Conservation (phyloP, 2,329 filamentous ascomycete species). For the Aquanectria penicillioides region DNA sequence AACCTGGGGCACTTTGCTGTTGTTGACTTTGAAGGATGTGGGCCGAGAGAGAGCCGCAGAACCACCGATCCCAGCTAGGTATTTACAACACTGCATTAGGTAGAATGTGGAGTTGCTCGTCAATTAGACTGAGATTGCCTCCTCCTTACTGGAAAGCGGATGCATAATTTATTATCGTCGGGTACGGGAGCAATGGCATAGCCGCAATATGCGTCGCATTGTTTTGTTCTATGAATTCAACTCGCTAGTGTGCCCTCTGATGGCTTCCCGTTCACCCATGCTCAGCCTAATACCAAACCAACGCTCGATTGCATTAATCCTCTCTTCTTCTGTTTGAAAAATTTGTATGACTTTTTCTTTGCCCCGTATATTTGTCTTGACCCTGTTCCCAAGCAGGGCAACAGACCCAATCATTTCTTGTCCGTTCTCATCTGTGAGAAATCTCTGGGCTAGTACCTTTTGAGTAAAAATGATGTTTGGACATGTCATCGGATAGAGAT, state of each 20-base stretch:
- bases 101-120: no score
- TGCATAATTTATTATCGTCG: no score
- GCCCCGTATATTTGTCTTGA: constrained; percentile 1
- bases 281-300: constrained; percentile 15
- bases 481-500: constrained; percentile 16
- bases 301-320: constrained; percentile 5
- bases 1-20: no score
- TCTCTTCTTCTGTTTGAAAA: constrained; percentile 6
- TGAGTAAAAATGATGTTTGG: constrained; percentile 21
- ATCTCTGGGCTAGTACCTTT: not conserved
- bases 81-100: no score
- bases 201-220: not conserved
- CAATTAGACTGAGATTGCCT: no score
- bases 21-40: no score
- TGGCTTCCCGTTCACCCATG: not conserved
- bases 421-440: not conserved
- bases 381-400: not conserved
- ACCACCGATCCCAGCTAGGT: no score
- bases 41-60: no score
- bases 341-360: not conserved
- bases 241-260: constrained; percentile 1
- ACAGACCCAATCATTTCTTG: constrained; percentile 5
- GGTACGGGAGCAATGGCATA: not conserved
- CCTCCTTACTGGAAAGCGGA: no score
- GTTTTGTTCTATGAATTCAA: not conserved